Evolutionary conservation across 2,329 filamentous ascomycete genomes (phyloP), one percentile per base, ranked within the genome.

Genomic region (Teratosphaeria viscida): DNA sequence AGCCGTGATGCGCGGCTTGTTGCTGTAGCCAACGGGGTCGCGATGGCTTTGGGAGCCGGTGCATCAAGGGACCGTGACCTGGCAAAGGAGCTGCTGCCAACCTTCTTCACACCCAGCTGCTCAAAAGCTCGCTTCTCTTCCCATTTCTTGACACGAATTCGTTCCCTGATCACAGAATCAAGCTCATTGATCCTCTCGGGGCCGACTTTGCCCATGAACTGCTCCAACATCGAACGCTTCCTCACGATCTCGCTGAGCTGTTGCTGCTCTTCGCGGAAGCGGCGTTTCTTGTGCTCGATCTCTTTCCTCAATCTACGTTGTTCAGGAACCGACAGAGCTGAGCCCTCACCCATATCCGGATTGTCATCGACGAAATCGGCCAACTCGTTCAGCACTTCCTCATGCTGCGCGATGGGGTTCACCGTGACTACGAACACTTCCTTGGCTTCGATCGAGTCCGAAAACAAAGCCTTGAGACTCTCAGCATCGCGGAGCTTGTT

Each of bases 61-160:
- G n/a, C n/a, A 8, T 23, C 19, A 6, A 23, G 7, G 10, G 43
- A 10, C 1, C 8, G 16, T 23, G 43, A n/a, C 43, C 43, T 49
- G 43, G 43, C 43, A 19, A 49, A 49, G 8, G 43, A 49, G 10
- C 43, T 49, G n/a, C 43, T 49, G 43, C 43, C 43, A 10, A 49
- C 43, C 43, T 49, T 49, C 16, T 23, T 49, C 19, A 56, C 60
- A 26, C 64, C 61, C 43, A 62, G 56, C 37, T 64, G 59, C 19
- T 27, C 52, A 16, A 54, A 37, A 8, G 57, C 16, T 6, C 19
- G 14, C 14, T 16, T 47, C 12, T 47, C 39, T 49, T 57, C 55
- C n/a, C 39, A 32, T 35, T 52, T 57, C 19, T 52, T 57, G 14
- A 49, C 26, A 19, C 19, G 19, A 14, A 59, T 55, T 4, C 32